Base-by-base conservation (phyloP, 371 early-diverging fungal genomes). In the Capniomyces stellatus region DNA sequence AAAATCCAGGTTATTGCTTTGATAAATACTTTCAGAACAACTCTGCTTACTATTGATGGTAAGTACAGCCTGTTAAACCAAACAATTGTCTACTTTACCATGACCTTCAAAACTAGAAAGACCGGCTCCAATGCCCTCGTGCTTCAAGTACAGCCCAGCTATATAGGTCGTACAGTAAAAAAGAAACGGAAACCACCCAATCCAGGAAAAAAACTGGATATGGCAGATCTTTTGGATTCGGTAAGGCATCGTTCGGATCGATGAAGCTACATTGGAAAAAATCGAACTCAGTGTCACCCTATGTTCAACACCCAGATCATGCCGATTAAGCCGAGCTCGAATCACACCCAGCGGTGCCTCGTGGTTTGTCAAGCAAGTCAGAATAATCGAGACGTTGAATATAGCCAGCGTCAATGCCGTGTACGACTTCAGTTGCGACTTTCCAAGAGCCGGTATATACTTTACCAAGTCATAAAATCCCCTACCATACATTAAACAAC, bases 151-250 rank as follows among this genome's bases (percentile, higher is more conserved):
- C 44, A 68, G 42, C 75, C 77, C 79, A 27, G 84, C 83, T 0
- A 88, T 79, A 67, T 79, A 87, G 1, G 83, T 81, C 0, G 85
- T 83, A 8, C 83, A 76, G 62, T 92, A 92, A 55, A 95, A 92
- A 12, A 95, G 69, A 58, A 92, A 91, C 2, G 93, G 92, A 60
- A 95, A 95, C 90, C 92, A 91, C 10, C 89, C 92, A 57, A 92
- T 77, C 92, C 92, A 95, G 3, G 88, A 77, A 70, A 85, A 87
- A 52, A 93, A 82, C 59, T 93, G 93, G 3, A 87, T 82, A 50
- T 82, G 80, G 66, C 90, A 92, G 13, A 92, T 70, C 12, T 71
- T 65, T 54, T 78, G 81, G 43, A 92, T 75, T 1, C 81, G 73
- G 18, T 52, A 60, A 0, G 93, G 91, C 51, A 92, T 64, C 41